Percentiles rank a stretch among this genome's conserved stretches.
These are phyloP conservation scores for Peltaster fructicola DNA, from an alignment of 2,329 filamentous ascomycete species.

Conservation along the genomic window DNA sequence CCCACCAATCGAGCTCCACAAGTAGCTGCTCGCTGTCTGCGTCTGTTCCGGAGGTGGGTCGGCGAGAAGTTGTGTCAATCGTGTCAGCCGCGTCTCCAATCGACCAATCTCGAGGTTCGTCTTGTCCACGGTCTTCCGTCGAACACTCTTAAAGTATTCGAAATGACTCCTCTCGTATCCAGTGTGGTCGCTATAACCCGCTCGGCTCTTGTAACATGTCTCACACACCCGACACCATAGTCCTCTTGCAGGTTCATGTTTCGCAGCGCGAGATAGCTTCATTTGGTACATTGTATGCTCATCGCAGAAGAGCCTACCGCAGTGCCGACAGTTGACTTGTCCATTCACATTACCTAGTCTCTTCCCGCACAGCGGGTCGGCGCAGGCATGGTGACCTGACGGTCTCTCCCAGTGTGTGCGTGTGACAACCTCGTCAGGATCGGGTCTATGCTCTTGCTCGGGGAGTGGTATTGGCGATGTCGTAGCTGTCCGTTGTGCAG, in stretches of 20 bases:
- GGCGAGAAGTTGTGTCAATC: slow-evolving; percentile 68
- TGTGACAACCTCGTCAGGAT: slow-evolving; percentile 82
- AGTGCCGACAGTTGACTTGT: slow-evolving; percentile 83
- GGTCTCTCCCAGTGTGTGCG: slow-evolving; percentile 75
- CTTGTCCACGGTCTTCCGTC: slow-evolving; percentile 65
- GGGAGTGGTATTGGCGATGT: slow-evolving; percentile 11
- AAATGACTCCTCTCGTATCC: slow-evolving; percentile 56
- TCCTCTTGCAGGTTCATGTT: slow-evolving; percentile 76
- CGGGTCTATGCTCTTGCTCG: slow-evolving; percentile 26
- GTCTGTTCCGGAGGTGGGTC: slow-evolving; percentile 48
- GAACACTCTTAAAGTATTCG: slow-evolving; percentile 48
- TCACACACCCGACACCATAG: slow-evolving; percentile 93
- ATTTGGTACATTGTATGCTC: slow-evolving; percentile 99
- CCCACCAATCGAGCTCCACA: slow-evolving; percentile 39
- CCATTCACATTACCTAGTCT: slow-evolving; percentile 63
- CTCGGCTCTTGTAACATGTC: slow-evolving; percentile 95
- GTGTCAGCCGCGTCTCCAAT: slow-evolving; percentile 79
- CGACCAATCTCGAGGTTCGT: slow-evolving; percentile 75
- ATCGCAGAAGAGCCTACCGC: slow-evolving; percentile 86
- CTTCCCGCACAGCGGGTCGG: slow-evolving; percentile 73
- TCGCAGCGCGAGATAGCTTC: slow-evolving; percentile 78
- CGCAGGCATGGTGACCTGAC: slow-evolving; percentile 58
- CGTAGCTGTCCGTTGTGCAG: slow-evolving; percentile 10
- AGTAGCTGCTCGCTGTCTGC: slow-evolving; percentile 29
- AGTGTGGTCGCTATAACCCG: slow-evolving; percentile 68